Percentiles rank a stretch among this genome's conserved stretches.
phyloP scores from a whole-genome alignment of 148 eudicot genomes.

The Cornus suecica region DNA sequence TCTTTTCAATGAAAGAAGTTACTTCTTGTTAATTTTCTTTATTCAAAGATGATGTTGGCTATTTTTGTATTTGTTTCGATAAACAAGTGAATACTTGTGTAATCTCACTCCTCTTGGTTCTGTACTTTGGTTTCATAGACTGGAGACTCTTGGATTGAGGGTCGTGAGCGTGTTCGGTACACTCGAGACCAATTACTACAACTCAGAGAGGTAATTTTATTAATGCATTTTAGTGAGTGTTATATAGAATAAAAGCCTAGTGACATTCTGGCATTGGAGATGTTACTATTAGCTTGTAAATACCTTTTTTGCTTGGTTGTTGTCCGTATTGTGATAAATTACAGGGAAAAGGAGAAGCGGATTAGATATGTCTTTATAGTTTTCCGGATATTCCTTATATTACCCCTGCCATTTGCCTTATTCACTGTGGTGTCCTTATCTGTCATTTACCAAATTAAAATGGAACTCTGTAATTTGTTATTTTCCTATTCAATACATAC shows the following conservation, averaged over 20 bases:
- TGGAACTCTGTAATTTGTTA: not conserved
- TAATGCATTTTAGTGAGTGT: not conserved
- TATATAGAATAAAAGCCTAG: not conserved
- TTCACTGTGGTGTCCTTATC: not conserved
- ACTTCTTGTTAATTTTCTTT: not conserved
- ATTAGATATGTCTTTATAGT: not conserved
- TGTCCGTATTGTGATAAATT: not conserved
- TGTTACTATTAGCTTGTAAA: not conserved
- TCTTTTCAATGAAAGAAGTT: not conserved
- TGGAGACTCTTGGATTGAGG: constrained; percentile 80
- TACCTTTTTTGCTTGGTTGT: not conserved
- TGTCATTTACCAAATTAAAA: not conserved
- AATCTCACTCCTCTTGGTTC: not conserved
- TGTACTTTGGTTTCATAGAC: constrained; percentile 37
- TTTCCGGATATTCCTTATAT: not conserved
- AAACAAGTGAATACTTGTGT: not conserved
- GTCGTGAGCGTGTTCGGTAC: constrained; percentile 72
- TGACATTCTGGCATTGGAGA: not conserved
- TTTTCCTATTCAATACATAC: no score
- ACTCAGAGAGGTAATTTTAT: constrained; percentile 71
- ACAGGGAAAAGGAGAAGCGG: not conserved
- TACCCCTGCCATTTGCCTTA: not conserved
- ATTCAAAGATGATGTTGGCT: not conserved
- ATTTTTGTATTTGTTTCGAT: not conserved
- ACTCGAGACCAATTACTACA: constrained; percentile 73